Evolutionary conservation across 345 rosid genomes (phyloP), one percentile per base, ranked within the genome.

Genomic region (Salix caprea): DNA sequence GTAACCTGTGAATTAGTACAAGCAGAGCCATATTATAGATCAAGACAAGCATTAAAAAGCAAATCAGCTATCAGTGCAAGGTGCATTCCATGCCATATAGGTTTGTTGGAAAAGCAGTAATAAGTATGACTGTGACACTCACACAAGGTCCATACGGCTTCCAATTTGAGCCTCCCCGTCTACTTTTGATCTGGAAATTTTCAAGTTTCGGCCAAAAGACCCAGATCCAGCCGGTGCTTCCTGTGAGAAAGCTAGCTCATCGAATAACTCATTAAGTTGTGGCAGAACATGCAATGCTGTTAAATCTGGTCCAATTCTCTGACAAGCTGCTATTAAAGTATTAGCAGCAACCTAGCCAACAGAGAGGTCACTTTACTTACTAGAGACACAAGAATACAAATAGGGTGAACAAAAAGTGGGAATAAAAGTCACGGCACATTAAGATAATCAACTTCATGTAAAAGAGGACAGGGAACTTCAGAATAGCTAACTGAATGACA

Each of bases 161-260:
- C 83, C 92, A 70, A 94, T 85, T 78, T 86, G 89, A 83, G 87
- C 79, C 85, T 86, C 91, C 83, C 84, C 85, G 67, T 84, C 82
- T 72, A 74, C 70, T 81, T 81, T 92, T 54, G 78, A 74, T 73
- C 81, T 84, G 5, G 84, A 67, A 84, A 67, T 73, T 86, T 85
- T 87, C 77, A 73, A 84, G 82, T 76, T 86, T 85, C 82, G 82
- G 75, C 84, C 85, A 60, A 80, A 67, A 71, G 91, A 89, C 70
- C 86, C 88, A 74, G 91, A 84, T 39, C 79, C 81, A 75, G 71
- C 75, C 30, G 75, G 76, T 77, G 80, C 75, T 80, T 91, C 90
- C 82, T 86, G 93, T 78, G 98, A 91, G 91, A 94, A 94, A 62
- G 98, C 98, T 82, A 94, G 91, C 84, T 90, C 98, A 83, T 94